Base-by-base conservation (phyloP, 495 filamentous ascomycete genomes). In the Tuber magnatum region DNA sequence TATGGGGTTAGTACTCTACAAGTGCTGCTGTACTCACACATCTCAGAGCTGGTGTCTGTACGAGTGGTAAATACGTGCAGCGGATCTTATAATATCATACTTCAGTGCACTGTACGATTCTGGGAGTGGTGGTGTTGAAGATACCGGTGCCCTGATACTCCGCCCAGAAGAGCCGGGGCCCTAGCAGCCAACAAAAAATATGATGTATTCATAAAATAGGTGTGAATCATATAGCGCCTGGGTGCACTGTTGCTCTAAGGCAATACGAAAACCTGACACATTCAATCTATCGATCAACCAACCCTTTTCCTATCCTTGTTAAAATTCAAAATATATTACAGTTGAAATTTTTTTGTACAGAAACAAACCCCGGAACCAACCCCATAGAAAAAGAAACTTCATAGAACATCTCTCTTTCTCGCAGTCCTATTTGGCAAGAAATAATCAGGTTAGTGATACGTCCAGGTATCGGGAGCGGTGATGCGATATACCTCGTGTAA, bases 401-500 rank as follows among this genome's bases (percentile, higher is more conserved):
- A 82, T 56, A 82, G 51, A 28, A 82, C 39, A 81, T 82, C 80
- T 42, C 80, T 82, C 74, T 84, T 85, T 69, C 75, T 85, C 69
- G 84, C 84, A 42, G 84, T 85, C 74, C 51, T 84, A 2, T 71
- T 65, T 65, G 77, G 75, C 10, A 83, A 70, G 28, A 61, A 41
- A 14, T 61, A 51, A 40, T 16, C 8, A 28, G 78, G 78, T 82
- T 81, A 72, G 75, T 73, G 74, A 80, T 75, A 69, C 76, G 79
- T 51, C 72, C 78, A 20, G 51, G 32, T 70, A 16, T n/a, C 76
- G 76, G 79, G 48, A 42, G 73, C 78, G n/a, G 56, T 69, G n/a
- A 73, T 79, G 70, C 69, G 70, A 72, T 81, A 72, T 71, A 81
- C 80, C 95, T 89, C 1, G 94, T 99, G 83, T 97, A 99, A 81